These are phyloP conservation scores for Acer yangbiense DNA, from an alignment of 345 rosid species.

Conservation along the genomic window DNA sequence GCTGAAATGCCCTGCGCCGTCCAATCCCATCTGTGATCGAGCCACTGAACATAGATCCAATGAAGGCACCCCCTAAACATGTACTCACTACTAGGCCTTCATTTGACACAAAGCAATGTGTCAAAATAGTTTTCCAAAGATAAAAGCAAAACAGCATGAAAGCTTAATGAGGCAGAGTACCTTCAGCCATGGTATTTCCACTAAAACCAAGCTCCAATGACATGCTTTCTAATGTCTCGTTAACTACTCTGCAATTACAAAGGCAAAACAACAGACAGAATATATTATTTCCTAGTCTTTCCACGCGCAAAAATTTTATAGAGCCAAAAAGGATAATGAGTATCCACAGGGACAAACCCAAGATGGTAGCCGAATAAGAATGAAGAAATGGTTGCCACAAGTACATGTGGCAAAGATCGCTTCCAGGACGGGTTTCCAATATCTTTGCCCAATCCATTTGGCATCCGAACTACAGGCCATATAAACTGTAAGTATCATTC, in stretches of 20 bases:
- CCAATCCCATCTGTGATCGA: slow-evolving; percentile 92
- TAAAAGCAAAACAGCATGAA: slow-evolving; percentile 21
- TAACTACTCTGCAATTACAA: slow-evolving; percentile 69
- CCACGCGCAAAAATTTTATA: neutral
- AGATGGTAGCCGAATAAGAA: slow-evolving; percentile 90
- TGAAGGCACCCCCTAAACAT: slow-evolving; percentile 89
- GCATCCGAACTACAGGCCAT: slow-evolving; percentile 46
- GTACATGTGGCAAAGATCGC: slow-evolving; percentile 74
- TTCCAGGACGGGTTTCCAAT: slow-evolving; percentile 77
- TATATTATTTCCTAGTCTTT: slow-evolving; percentile 2
- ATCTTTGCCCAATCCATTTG: slow-evolving; percentile 59
- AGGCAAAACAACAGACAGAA: slow-evolving; percentile 11
- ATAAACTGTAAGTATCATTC: slow-evolving; percentile 6
- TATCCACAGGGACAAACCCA: slow-evolving; percentile 50
- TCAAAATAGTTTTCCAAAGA: slow-evolving; percentile 22
- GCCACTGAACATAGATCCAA: slow-evolving; percentile 87
- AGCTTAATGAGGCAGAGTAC: slow-evolving; percentile 33
- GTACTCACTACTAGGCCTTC: slow-evolving; percentile 91
- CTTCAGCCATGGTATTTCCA: slow-evolving; percentile 88
- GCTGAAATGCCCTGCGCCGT: slow-evolving; percentile 88
- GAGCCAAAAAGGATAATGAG: slow-evolving; percentile 1
- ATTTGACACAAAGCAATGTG: slow-evolving; percentile 29
- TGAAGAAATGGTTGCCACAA: slow-evolving; percentile 74
- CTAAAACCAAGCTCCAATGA: slow-evolving; percentile 82
- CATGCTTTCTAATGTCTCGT: slow-evolving; percentile 91